Evolutionary conservation across 768 basidiomycete species (phyloP).

Genomic region (Trametes villosa): DNA sequence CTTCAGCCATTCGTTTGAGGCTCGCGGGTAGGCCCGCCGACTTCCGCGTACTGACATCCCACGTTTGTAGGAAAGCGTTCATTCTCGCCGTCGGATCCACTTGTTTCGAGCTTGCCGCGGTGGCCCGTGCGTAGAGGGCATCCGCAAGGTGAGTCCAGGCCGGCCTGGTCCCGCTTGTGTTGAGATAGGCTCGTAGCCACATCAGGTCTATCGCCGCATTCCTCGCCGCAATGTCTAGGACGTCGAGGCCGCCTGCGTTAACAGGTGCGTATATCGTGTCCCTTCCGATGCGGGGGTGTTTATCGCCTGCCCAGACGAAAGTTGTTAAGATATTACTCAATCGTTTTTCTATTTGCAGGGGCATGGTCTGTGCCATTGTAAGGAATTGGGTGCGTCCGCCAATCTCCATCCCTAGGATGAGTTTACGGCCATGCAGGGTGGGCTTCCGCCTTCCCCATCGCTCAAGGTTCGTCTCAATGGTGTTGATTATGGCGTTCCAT

Average conservation of each 20-base stretch:
- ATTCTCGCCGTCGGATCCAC: no score
- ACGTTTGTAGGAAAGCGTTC: no score
- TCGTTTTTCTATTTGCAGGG: neutral
- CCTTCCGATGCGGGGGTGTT: neutral
- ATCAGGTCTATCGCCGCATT: neutral
- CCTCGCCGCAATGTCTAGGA: neutral
- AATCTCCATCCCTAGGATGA: neutral
- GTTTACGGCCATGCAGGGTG: neutral
- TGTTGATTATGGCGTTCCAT: neutral
- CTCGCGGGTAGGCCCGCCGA: no score
- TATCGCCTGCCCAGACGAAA: neutral
- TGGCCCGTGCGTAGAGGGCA: neutral
- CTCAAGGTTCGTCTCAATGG: neutral
- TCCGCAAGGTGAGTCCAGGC: constrained; percentile 15
- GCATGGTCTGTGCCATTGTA: constrained; percentile 31
- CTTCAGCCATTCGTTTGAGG: no score
- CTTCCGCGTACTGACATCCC: no score
- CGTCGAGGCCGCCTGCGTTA: neutral
- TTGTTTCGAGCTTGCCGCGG: neutral
- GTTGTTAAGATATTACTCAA: neutral
- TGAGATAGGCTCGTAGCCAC: constrained; percentile 15
- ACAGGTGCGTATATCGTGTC: neutral
- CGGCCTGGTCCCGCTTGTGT: neutral
- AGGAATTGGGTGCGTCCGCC: neutral
- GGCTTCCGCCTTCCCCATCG: constrained; percentile 10